A percentile compares a stretch with the other conserved stretches of the same genome.
phyloP scores from a whole-genome alignment of 768 basidiomycete genomes.

The Astraeus odoratus region DNA sequence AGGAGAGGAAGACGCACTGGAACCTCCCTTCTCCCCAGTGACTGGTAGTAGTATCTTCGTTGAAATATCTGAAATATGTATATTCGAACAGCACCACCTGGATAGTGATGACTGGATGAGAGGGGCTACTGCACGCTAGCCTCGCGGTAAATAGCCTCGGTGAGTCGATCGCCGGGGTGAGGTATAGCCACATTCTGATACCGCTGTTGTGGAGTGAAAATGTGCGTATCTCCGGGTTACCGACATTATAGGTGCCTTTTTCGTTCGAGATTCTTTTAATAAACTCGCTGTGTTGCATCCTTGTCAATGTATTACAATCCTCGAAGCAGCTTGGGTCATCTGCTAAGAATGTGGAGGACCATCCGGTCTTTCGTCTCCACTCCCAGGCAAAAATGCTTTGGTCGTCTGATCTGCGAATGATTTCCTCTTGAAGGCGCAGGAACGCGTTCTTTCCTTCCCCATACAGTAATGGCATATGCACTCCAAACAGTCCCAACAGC shows the following conservation, averaged over 20 bases:
- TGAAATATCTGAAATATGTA: not conserved
- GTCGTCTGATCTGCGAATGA: conserved; percentile 6
- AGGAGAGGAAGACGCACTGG: not conserved
- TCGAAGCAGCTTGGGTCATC: not conserved
- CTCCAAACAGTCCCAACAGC: not conserved
- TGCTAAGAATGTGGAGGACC: not conserved
- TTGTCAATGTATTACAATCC: not conserved
- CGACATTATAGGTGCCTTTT: too few relatives aligned
- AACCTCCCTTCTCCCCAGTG: not conserved
- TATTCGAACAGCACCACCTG: not conserved
- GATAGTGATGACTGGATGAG: not conserved
- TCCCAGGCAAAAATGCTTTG: conserved; percentile 10
- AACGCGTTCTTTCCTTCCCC: conserved; percentile 14
- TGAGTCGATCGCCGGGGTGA: not conserved
- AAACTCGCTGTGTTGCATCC: not conserved
- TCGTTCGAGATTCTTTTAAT: not conserved
- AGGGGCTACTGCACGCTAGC: not conserved
- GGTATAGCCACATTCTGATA: not conserved
- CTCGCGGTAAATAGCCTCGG: not conserved
- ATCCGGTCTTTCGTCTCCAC: not conserved
- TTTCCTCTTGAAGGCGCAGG: conserved; percentile 9
- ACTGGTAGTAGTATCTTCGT: too few relatives aligned
- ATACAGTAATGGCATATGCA: not conserved
- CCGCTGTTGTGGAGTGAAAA: too few relatives aligned
- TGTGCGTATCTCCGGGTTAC: too few relatives aligned